Base-by-base conservation (phyloP, 2,329 filamentous ascomycete genomes). In the Ophiostoma sp. region DNA sequence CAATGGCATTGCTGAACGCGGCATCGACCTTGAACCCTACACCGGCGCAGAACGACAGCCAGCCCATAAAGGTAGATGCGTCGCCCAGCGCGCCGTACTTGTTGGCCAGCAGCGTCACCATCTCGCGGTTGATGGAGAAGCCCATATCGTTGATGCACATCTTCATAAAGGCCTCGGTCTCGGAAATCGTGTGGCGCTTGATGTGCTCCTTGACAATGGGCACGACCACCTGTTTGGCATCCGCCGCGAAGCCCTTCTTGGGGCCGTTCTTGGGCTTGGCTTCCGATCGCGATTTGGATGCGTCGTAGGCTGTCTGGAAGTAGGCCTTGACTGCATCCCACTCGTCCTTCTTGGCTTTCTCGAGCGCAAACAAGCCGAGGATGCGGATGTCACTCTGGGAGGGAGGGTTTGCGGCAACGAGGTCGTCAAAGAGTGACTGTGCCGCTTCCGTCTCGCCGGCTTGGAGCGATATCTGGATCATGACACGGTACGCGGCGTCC, bases 101-200 rank as follows among this genome's bases (percentile, higher is more conserved):
- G 64, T 81, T 80, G 20, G 81, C 81, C 72, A 84, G 77, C 33
- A 83, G 72, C 2, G 79, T 80, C 54, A 83, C 80, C 71, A 80
- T 75, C 69, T 78, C 77, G 11, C 73, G 76, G 72, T 77, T 77
- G 57, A 82, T 72, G 4, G 76, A 76, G 8, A 83, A 74, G 33
- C 76, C 75, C 60, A 82, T 74, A 23, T 78, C 76, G 17, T 76
- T 73, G 4, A 77, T 75, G 68, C 79, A 83, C n/a, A 71, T 72
- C 67, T 77, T 97, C 48, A 82, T 72, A 54, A 83, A 82, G 5
- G 76, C 76, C 71, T 80, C 80, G 5, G 78, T 78, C 72, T 83
- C 80, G 23, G 74, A 74, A 52, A 78, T 78, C 3, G 79, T 77
- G 71, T 83, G 82, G 10, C 70, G 75, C n/a, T 77, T 74, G 17